These are phyloP conservation scores for Protomyces lactucae-debilis DNA, from an alignment of 1,139 yeast genomes.

Conservation along the genomic window DNA sequence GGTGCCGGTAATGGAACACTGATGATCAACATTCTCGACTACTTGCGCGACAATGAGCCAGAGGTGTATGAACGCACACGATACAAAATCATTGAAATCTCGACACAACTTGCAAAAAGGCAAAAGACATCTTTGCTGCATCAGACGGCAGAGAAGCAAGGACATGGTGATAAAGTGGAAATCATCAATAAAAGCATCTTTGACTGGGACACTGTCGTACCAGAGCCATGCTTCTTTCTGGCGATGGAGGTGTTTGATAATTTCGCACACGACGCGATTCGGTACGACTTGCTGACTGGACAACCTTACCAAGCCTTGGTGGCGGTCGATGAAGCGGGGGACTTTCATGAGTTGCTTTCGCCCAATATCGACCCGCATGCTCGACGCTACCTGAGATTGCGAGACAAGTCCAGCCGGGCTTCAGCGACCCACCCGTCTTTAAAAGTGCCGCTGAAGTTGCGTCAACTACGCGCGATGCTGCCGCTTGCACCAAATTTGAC, in stretches of 20 bases:
- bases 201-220: slow-evolving; percentile 61
- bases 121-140: slow-evolving; percentile 46
- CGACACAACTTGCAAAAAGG: slow-evolving; percentile 60
- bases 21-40: slow-evolving; percentile 72
- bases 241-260: slow-evolving; percentile 85
- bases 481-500: slow-evolving; percentile 69
- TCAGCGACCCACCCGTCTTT: slow-evolving; percentile 13
- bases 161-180: slow-evolving; percentile 53
- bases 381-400: slow-evolving; percentile 49
- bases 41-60: slow-evolving; percentile 58
- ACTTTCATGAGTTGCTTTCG: slow-evolving; percentile 68
- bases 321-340: slow-evolving; percentile 66
- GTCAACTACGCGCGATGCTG: slow-evolving; percentile 41
- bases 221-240: slow-evolving; percentile 70
- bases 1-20: slow-evolving; percentile 90
- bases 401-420: slow-evolving; percentile 46
- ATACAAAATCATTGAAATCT: slow-evolving; percentile 73
- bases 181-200: slow-evolving; percentile 70
- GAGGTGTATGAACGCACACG: slow-evolving; percentile 64
- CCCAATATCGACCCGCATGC: slow-evolving; percentile 65
- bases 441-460: slow-evolving; percentile 37
- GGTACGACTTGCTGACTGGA: slow-evolving; percentile 66
- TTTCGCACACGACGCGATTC: slow-evolving; percentile 72
- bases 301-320: slow-evolving; percentile 77
- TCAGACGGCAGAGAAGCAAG: slow-evolving; percentile 33